phyloP scores from a whole-genome alignment of 2,329 filamentous ascomycete species.

The Clonostachys chloroleuca region DNA sequence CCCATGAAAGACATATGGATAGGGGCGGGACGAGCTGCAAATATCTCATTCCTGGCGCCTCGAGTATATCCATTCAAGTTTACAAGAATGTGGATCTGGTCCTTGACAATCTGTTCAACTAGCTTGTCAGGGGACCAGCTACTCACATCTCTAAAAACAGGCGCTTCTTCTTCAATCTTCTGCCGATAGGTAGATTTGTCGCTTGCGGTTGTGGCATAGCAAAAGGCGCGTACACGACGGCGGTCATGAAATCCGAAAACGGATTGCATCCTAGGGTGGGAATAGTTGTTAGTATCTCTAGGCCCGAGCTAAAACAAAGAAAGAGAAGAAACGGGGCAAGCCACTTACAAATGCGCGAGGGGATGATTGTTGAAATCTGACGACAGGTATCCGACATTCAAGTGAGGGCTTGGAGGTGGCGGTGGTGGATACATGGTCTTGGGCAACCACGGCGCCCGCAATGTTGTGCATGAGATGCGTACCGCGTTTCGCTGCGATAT shows the following conservation, averaged over 20 bases:
- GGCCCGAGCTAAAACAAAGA: background rate
- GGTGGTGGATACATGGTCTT: conserved; percentile 79
- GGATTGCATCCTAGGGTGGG: conserved; percentile 73
- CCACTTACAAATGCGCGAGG: conserved; percentile 72
- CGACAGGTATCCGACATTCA: conserved; percentile 95
- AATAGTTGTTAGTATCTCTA: background rate
- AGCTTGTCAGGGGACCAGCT: conserved; percentile 80
- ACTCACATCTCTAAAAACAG: conserved; percentile 85
- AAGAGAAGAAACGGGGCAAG: background rate
- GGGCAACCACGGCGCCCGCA: conserved; percentile 84
- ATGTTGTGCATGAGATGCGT: conserved; percentile 85
- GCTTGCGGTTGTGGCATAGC: conserved; percentile 91
- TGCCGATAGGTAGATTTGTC: conserved; percentile 85
- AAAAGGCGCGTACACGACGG: conserved; percentile 74
- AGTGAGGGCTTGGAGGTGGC: conserved; percentile 69
- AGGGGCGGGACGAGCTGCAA: conserved; percentile 88
- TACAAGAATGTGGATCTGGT: conserved; percentile 89
- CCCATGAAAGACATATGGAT: conserved; percentile 99
- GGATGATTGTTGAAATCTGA: conserved; percentile 99
- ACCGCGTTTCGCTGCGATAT: conserved; percentile 95
- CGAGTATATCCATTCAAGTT: conserved; percentile 98
- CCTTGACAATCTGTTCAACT: conserved; percentile 78
- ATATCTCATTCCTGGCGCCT: conserved; percentile 95
- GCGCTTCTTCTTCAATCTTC: conserved; percentile 90
- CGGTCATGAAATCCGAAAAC: conserved; percentile 89